A percentile compares a stretch with the other conserved stretches of the same genome.
Evolutionary conservation across 495 filamentous ascomycete species (phyloP).

Genomic region (Articulospora tetracladia): DNA sequence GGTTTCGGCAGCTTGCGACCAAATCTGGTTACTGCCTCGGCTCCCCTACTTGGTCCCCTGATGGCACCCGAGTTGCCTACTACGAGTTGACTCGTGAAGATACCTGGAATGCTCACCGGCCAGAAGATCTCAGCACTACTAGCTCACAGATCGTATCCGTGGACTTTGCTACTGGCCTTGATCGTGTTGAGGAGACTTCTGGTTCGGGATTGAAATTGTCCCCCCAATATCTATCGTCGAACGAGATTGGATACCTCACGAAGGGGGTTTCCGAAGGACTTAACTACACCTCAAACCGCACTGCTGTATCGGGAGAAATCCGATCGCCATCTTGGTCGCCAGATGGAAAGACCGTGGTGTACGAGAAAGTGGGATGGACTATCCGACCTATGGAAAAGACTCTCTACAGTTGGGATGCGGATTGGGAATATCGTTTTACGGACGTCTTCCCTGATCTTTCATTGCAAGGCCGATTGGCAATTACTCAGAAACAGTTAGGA

Average conservation of each 20-base stretch:
- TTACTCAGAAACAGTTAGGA: conserved; percentile 19
- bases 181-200: conserved; percentile 10
- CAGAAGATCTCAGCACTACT: background rate
- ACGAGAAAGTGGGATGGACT: conserved; percentile 8
- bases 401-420: conserved; percentile 17
- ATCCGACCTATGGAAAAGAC: conserved; percentile 16
- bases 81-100: conserved; percentile 16
- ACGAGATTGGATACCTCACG: conserved; percentile 7
- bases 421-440: conserved; percentile 23
- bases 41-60: conserved; percentile 17
- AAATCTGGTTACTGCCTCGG: conserved; percentile 18
- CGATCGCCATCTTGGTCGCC: conserved; percentile 21
- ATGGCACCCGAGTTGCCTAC: conserved; percentile 15
- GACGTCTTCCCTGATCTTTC: conserved; percentile 21
- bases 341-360: conserved; percentile 19
- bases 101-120: conserved; percentile 11
- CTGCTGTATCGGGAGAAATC: background rate
- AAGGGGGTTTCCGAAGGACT: conserved; percentile 13
- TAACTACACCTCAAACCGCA: conserved; percentile 14
- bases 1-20: conserved; percentile 12
- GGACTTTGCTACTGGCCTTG: conserved; percentile 19
- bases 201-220: conserved; percentile 7
- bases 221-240: conserved; percentile 2
- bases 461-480: conserved; percentile 7
- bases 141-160: conserved; percentile 17